Evolutionary conservation across 1,139 yeast species (phyloP).

Genomic region (Pichia sp.): DNA sequence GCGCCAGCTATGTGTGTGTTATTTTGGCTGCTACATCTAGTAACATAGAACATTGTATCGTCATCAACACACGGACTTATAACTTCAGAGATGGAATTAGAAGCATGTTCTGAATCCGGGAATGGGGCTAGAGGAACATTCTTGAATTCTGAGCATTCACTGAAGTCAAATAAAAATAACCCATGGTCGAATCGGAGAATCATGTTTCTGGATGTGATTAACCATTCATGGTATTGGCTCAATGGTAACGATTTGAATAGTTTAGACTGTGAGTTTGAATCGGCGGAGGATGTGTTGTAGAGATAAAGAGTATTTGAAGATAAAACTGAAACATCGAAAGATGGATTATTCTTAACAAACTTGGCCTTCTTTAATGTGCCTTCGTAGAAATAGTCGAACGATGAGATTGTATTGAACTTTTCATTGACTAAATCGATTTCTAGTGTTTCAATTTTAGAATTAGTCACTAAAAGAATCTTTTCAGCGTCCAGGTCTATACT

Average conservation of each 20-base stretch:
- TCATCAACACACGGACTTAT: constrained; percentile 24
- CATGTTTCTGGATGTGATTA: constrained; percentile 23
- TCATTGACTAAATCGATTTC: constrained; percentile 16
- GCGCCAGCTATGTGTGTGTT: background rate
- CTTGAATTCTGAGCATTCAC: constrained; percentile 23
- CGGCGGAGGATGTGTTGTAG: constrained; percentile 19
- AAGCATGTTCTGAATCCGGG: background rate
- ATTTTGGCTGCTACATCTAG: background rate
- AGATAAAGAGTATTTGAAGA: constrained; percentile 25
- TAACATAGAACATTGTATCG: constrained; percentile 22
- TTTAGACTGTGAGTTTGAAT: background rate
- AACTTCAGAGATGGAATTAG: background rate
- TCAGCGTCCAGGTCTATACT: constrained; percentile 24
- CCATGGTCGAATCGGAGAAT: constrained; percentile 23
- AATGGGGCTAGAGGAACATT: constrained; percentile 17
- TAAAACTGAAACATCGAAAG: constrained; percentile 24
- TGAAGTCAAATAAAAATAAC: constrained; percentile 22
- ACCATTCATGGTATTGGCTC: constrained; percentile 20
- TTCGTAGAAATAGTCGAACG: constrained; percentile 16
- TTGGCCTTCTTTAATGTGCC: constrained; percentile 20
- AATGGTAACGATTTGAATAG: constrained; percentile 18
- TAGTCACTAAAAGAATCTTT: constrained; percentile 18
- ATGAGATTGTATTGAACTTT: background rate
- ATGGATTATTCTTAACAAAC: constrained; percentile 18
- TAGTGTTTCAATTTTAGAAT: constrained; percentile 19